phyloP scores from a whole-genome alignment of 257 asterid species.

The Ophiorrhiza pumila region DNA sequence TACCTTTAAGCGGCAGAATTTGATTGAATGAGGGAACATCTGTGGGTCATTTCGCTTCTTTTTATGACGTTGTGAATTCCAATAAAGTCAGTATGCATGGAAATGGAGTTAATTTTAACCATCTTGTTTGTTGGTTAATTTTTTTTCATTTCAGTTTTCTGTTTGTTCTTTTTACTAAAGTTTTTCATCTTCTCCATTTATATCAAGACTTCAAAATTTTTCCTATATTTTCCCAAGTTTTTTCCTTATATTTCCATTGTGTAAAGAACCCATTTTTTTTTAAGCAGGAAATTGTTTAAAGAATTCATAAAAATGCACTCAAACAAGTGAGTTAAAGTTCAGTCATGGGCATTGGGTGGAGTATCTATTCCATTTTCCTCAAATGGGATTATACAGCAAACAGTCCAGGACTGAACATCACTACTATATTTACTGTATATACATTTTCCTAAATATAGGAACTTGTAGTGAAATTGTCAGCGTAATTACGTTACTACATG shows the following conservation, averaged over 20 bases:
- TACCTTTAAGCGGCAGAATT: slow-evolving; percentile 12
- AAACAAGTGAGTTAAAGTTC: no score
- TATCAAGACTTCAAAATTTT: no score
- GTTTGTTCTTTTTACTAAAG: background rate
- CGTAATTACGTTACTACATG: background rate
- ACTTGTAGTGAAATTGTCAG: slow-evolving; percentile 7
- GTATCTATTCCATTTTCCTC: background rate
- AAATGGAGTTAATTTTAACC: background rate
- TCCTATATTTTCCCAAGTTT: no score
- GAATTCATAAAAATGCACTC: background rate
- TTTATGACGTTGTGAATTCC: slow-evolving; percentile 8
- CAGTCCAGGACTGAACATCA: background rate
- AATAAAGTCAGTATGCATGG: slow-evolving; percentile 18
- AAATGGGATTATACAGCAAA: background rate
- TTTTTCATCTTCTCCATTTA: no score
- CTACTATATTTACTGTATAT: background rate
- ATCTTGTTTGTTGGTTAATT: background rate
- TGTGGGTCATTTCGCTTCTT: slow-evolving; percentile 14
- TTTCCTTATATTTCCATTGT: no score
- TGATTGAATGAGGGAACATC: slow-evolving; percentile 10
- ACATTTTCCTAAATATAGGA: background rate
- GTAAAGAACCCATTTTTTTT: no score
- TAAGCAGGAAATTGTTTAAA: background rate
- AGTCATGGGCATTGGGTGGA: background rate
- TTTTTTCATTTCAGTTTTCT: background rate